Percentiles rank a stretch among this genome's conserved stretches.
Evolutionary conservation across 495 filamentous ascomycete genomes (phyloP).

Genomic region (Aspergillus sclerotiicarbonarius): DNA sequence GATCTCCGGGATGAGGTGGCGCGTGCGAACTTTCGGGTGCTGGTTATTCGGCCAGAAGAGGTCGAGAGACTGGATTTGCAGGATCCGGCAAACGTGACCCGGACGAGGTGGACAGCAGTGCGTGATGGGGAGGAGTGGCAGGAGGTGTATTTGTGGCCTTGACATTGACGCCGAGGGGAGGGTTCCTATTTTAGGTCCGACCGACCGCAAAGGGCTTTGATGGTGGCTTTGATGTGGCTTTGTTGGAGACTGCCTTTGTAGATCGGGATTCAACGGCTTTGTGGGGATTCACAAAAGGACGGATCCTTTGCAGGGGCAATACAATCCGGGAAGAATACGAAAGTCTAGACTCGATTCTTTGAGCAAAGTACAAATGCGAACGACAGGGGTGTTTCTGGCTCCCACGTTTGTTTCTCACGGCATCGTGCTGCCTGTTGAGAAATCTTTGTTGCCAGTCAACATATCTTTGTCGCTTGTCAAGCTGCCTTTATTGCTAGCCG

Average conservation of each 20-base stretch:
- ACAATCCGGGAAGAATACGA: too few relatives aligned
- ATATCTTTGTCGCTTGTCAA: too few relatives aligned
- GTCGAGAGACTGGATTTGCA: conserved; percentile 76
- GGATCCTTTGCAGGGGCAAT: too few relatives aligned
- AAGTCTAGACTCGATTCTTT: too few relatives aligned
- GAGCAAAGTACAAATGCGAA: too few relatives aligned
- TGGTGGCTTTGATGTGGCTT: not conserved
- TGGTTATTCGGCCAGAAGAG: conserved; percentile 75
- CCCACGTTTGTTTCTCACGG: too few relatives aligned
- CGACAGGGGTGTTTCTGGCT: too few relatives aligned
- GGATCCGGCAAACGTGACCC: conserved; percentile 58
- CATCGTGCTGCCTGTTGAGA: too few relatives aligned
- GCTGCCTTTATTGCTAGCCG: too few relatives aligned
- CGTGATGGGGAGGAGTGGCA: conserved; percentile 56
- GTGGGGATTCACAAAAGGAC: too few relatives aligned
- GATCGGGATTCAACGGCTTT: too few relatives aligned
- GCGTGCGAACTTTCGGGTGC: conserved; percentile 77
- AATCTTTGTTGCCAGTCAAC: too few relatives aligned
- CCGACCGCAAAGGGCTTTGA: not conserved
- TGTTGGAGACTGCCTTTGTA: not conserved
- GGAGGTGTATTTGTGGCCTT: conserved; percentile 81
- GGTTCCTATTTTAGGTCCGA: not conserved
- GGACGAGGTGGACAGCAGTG: conserved; percentile 65
- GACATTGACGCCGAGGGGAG: conserved; percentile 12
- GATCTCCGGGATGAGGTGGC: conserved; percentile 68